Conservation (phyloP, 1,284 basidiomycete genomes). For the Fistulina hepatica region DNA sequence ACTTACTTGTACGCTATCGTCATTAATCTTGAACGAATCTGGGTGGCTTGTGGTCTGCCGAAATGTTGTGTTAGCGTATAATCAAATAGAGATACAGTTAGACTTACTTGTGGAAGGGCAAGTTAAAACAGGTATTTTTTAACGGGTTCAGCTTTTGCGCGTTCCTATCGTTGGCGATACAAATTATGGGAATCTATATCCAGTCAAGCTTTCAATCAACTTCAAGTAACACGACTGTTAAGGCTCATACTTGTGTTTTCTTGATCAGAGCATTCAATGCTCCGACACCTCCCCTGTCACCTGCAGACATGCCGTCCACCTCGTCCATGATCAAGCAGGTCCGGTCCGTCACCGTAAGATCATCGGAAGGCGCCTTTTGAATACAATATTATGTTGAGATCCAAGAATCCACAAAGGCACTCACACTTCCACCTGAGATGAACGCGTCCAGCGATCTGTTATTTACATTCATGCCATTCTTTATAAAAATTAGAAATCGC, state of each 20-base stretch:
- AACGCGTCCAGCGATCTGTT: conserved; percentile 86
- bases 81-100: neutral
- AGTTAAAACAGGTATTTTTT: conserved; percentile 58
- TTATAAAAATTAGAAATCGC: neutral
- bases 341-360: conserved; percentile 64
- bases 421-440: conserved; percentile 55
- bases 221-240: conserved; percentile 2
- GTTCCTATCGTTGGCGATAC: conserved; percentile 88
- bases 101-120: conserved; percentile 68
- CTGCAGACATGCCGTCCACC: conserved; percentile 98
- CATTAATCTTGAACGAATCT: conserved; percentile 78
- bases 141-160: conserved; percentile 91
- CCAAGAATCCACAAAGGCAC: conserved; percentile 17
- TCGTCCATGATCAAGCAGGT: conserved; percentile 98
- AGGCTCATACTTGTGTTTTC: conserved; percentile 70
- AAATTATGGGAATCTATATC: conserved; percentile 93
- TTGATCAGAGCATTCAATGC: conserved; percentile 88
- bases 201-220: neutral
- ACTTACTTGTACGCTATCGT: conserved; percentile 81
- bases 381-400: too few species aligned
- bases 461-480: conserved; percentile 81
- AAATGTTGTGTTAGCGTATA: conserved; percentile 3
- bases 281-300: conserved; percentile 92
- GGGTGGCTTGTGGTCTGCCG: conserved; percentile 59
- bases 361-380: conserved; percentile 46